A percentile compares a stretch with the other conserved stretches of the same genome.
Conservation (phyloP, 1,139 yeast species). For the Kodamaea arcana region DNA sequence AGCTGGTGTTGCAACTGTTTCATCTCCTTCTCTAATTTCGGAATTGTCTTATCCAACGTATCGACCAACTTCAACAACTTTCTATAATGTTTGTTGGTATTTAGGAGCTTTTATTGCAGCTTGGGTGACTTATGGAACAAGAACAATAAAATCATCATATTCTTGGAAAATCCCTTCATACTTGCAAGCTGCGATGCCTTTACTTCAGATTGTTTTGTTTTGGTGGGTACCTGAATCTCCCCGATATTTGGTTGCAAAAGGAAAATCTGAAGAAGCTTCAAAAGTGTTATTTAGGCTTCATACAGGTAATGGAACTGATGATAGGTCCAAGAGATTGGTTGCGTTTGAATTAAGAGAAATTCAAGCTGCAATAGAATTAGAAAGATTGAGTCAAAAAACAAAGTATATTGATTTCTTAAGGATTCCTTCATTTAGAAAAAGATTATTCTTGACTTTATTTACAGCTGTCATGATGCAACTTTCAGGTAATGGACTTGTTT, state of each 20-base stretch:
- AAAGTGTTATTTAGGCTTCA: constrained; percentile 35
- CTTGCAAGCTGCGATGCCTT: constrained; percentile 39
- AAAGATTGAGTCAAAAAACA: constrained; percentile 22
- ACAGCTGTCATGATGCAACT: constrained; percentile 41
- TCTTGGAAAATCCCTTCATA: constrained; percentile 48
- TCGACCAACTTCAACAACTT: constrained; percentile 42
- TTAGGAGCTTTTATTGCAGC: constrained; percentile 55
- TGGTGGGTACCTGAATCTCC: constrained; percentile 47
- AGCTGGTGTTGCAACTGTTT: constrained; percentile 29
- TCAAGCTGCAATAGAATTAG: constrained; percentile 34
- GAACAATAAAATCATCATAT: constrained; percentile 23
- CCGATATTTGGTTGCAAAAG: constrained; percentile 35
- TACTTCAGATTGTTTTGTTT: constrained; percentile 21
- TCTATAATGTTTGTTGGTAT: constrained; percentile 41
- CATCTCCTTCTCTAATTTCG: constrained; percentile 38
- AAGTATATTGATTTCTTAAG: constrained; percentile 34
- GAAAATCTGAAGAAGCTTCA: constrained; percentile 34
- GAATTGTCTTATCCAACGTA: constrained; percentile 47
- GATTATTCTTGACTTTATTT: constrained; percentile 35
- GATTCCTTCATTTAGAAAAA: constrained; percentile 38
- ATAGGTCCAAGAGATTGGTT: constrained; percentile 29
- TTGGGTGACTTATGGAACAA: constrained; percentile 49
- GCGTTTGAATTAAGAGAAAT: constrained; percentile 46
- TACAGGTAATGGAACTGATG: constrained; percentile 31
- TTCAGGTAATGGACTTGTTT: constrained; percentile 50